Conservation (phyloP, 148 eudicot genomes). For the Chenopodium quinoa region DNA sequence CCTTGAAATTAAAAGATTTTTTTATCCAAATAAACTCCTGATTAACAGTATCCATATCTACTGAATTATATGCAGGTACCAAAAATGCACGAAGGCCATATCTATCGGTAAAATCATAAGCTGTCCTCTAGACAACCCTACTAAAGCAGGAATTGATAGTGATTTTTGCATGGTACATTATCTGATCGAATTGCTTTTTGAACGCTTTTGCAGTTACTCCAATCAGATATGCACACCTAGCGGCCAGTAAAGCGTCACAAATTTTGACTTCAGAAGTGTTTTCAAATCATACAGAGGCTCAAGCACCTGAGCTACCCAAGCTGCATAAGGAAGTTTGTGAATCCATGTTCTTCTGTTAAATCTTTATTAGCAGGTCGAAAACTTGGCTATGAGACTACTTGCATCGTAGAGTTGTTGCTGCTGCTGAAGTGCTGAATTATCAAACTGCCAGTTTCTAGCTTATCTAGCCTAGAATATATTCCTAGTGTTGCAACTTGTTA, state of each 20-base stretch:
- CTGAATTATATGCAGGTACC: constrained; percentile 24
- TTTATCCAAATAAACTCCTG: background rate
- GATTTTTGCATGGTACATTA: background rate
- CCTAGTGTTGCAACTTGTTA: too few relatives aligned
- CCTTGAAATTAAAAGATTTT: background rate
- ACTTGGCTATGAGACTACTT: background rate
- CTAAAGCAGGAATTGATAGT: background rate
- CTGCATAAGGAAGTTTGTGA: background rate
- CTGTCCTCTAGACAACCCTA: background rate
- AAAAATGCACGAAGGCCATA: constrained; percentile 30
- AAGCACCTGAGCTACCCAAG: too few relatives aligned
- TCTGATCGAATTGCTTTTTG: background rate
- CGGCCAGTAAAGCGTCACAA: background rate
- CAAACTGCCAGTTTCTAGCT: background rate
- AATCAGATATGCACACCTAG: constrained; percentile 16
- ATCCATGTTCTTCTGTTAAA: constrained; percentile 1
- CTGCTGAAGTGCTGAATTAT: background rate
- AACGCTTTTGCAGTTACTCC: constrained; percentile 5
- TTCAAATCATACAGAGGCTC: too few relatives aligned
- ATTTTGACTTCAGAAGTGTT: background rate
- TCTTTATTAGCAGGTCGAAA: background rate
- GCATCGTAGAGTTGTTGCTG: background rate
- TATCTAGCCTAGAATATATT: too few relatives aligned
- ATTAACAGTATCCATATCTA: background rate
- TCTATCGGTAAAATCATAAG: constrained; percentile 21